Conservation (phyloP, 768 basidiomycete species). For the Mycena metata region DNA sequence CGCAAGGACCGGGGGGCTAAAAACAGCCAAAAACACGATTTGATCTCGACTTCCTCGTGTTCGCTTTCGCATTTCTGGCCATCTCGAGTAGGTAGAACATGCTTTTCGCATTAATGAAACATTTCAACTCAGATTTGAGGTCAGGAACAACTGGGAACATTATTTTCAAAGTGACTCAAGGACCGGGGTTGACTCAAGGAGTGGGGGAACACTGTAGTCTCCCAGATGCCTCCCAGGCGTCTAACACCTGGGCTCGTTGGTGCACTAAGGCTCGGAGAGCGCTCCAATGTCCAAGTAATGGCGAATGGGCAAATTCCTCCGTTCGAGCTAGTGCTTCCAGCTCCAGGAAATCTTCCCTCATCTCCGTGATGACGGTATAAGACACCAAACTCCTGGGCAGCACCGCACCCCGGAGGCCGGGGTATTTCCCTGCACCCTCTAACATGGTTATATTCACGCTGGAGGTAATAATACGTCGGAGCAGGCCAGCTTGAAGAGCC, state of each 20-base stretch:
- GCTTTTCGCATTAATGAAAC: too few relatives aligned
- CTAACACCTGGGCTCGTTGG: slow-evolving; percentile 1
- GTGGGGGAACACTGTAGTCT: too few relatives aligned
- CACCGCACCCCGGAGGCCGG: slow-evolving; percentile 12
- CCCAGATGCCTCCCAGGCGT: slow-evolving; percentile 18
- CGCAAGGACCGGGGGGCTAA: too few relatives aligned
- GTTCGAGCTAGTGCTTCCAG: slow-evolving; percentile 13
- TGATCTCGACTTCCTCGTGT: too few relatives aligned
- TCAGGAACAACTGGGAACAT: too few relatives aligned
- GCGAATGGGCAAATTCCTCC: slow-evolving; percentile 6
- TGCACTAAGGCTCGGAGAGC: slow-evolving; percentile 13
- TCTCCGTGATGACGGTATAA: slow-evolving; percentile 15
- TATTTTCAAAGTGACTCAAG: too few relatives aligned
- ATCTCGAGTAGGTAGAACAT: too few relatives aligned
- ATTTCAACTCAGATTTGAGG: too few relatives aligned
- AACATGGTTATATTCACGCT: slow-evolving; percentile 9
- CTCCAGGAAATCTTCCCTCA: slow-evolving; percentile 16
- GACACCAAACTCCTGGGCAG: slow-evolving; percentile 13
- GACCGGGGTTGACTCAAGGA: too few relatives aligned
- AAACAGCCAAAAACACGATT: too few relatives aligned
- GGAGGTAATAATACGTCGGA: slow-evolving; percentile 4
- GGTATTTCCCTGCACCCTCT: slow-evolving; percentile 15
- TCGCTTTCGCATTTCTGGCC: too few relatives aligned
- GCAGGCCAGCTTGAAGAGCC: slow-evolving; percentile 16
- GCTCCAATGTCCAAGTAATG: slow-evolving; percentile 15